Evolutionary conservation across 2,329 filamentous ascomycete species (phyloP), one percentile per base, ranked within the genome.

Genomic region (Cordyceps fumosorosea): DNA sequence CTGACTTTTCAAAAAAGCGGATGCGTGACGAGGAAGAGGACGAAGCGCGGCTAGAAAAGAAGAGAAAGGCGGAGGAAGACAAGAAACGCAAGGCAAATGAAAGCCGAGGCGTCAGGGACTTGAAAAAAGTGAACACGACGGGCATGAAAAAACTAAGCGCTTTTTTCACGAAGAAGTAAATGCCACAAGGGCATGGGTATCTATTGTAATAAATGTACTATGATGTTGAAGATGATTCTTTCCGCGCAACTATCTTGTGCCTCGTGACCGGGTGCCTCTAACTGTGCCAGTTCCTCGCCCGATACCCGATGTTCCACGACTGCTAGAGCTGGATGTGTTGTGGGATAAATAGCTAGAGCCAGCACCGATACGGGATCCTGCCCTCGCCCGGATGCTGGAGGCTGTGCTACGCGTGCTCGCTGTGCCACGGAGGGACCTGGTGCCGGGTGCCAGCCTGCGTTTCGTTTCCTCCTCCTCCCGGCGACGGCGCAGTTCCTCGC

Each of bases 131-230:
- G 54, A 90, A 98, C 75, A 93, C 89, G 0, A 85, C 77, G 24
- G 95, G 95, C 1, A 99, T 99, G 95, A 95, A 90, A 82, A 99
- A 98, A 80, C 84, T 99, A 84, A 96, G 90, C 72, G 84, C 88
- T 65, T 99, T 99, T 77, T 99, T 99, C 74, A 86, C 86, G 64
- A 96, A 93, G 77, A 84, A 83, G 65, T 71, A 64, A 67, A 24
- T n/a, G 50, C 37, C 52, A 6, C 22, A 11, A 6, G 22, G 54
- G 62, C 57, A 44, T 56, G 62, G 62, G 62, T 64, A 64, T 64
- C 58, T 64, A 61, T 57, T 57, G 53, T 48, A 54, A 40, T 24
- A 51, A 64, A 56, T 58, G 48, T 63, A 37, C 48, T 55, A 54
- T 47, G 53, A 53, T 65, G 53, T 65, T 52, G 51, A 45, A 42